phyloP scores from a whole-genome alignment of 768 basidiomycete genomes.

The Lyophyllum decastes region DNA sequence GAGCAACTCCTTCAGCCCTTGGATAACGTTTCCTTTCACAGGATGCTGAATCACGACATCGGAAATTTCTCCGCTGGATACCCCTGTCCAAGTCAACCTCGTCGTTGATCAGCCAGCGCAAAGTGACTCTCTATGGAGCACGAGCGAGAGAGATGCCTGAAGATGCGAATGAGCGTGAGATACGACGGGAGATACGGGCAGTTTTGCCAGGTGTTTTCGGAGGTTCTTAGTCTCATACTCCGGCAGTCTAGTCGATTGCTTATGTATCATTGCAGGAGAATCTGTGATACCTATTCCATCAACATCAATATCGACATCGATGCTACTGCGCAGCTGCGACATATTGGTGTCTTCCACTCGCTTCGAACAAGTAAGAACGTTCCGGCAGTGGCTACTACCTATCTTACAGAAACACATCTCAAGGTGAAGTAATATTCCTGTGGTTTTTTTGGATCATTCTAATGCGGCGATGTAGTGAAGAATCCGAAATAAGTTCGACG shows the following conservation, averaged over 20 bases:
- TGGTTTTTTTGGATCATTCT: not conserved
- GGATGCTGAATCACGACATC: constrained; percentile 60
- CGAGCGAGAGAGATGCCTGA: constrained; percentile 72
- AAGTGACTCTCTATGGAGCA: constrained; percentile 67
- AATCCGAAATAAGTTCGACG: constrained; percentile 26
- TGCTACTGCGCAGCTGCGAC: constrained; percentile 44
- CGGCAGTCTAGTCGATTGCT: constrained; percentile 6
- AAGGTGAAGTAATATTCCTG: constrained; percentile 37
- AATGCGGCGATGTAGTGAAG: constrained; percentile 11
- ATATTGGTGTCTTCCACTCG: constrained; percentile 56
- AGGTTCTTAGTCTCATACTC: constrained; percentile 34
- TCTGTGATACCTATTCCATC: constrained; percentile 20
- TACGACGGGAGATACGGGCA: constrained; percentile 67
- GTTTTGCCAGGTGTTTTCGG: constrained; percentile 70
- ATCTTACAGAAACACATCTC: constrained; percentile 55
- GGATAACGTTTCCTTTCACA: constrained; percentile 24
- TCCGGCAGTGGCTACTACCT: constrained; percentile 77
- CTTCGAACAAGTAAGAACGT: constrained; percentile 73
- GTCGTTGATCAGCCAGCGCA: constrained; percentile 68
- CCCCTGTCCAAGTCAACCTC: constrained; percentile 62
- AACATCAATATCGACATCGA: constrained; percentile 36
- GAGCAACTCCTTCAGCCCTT: not conserved
- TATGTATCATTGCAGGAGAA: constrained; percentile 29
- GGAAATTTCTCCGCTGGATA: constrained; percentile 70
- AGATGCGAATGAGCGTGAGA: constrained; percentile 67